Conservation (phyloP, 2,329 filamentous ascomycete genomes). For the Alternaria solani region DNA sequence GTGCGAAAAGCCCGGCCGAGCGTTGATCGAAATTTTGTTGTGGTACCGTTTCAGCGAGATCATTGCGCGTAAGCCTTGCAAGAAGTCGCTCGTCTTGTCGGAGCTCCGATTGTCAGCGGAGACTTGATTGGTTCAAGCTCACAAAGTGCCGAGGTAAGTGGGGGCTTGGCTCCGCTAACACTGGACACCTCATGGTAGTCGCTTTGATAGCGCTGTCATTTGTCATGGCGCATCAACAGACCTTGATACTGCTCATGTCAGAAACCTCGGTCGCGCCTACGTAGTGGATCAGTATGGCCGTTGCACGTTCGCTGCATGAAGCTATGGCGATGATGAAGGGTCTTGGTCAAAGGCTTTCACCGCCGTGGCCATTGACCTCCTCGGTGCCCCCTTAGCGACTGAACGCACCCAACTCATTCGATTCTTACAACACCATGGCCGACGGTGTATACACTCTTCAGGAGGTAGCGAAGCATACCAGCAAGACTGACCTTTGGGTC, state of each 20-base stretch:
- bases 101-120: constrained; percentile 1
- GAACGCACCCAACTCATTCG: neutral
- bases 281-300: constrained; percentile 8
- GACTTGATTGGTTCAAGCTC: constrained; percentile 4
- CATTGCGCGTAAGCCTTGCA: constrained; percentile 3
- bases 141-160: constrained; percentile 16
- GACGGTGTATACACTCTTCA: constrained; percentile 24
- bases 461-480: constrained; percentile 59
- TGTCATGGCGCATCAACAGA: constrained; percentile 8
- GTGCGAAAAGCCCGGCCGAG: constrained; percentile 16
- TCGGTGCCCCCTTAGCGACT: neutral
- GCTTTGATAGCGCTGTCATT: constrained; percentile 9
- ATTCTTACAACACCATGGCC: constrained; percentile 11
- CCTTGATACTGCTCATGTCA: constrained; percentile 4
- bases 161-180: constrained; percentile 4
- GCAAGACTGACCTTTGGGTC: constrained; percentile 61
- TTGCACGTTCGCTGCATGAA: constrained; percentile 2
- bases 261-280: constrained; percentile 5
- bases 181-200: neutral
- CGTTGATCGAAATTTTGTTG: constrained; percentile 5
- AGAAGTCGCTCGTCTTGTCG: neutral
- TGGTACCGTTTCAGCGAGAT: neutral
- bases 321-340: constrained; percentile 1
- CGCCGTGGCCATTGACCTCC: neutral
- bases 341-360: constrained; percentile 1